Evolutionary conservation across 345 rosid species (phyloP).

Genomic region (Eucalyptus erythrocorys): DNA sequence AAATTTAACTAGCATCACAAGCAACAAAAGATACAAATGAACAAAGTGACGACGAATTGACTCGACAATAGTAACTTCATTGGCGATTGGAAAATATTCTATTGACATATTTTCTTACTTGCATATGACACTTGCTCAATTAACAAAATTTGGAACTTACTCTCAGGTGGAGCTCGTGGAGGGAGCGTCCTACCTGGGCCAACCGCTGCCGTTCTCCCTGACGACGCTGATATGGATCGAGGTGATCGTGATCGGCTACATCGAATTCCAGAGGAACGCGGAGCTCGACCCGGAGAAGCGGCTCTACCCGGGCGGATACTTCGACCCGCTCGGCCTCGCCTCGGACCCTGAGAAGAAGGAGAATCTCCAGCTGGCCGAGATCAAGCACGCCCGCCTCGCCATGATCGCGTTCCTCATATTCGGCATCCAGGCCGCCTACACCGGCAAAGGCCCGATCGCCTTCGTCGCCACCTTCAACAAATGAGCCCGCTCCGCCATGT

Average conservation of each 20-base stretch:
- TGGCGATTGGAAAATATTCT: not conserved
- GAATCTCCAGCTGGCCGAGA: constrained; percentile 64
- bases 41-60: not conserved
- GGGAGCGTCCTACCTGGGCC: constrained; percentile 92
- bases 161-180: constrained; percentile 79
- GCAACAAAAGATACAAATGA: not conserved
- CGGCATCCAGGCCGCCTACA: constrained; percentile 55
- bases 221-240: constrained; percentile 86
- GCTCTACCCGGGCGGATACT: constrained; percentile 37
- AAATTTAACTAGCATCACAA: not conserved
- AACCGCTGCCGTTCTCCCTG: constrained; percentile 78
- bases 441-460: constrained; percentile 81
- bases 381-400: constrained; percentile 78
- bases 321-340: constrained; percentile 70
- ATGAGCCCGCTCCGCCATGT: not conserved
- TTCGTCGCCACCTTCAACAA: constrained; percentile 58
- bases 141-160: not conserved
- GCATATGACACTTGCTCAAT: not conserved
- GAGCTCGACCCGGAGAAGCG: constrained; percentile 76
- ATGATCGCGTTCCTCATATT: constrained; percentile 85
- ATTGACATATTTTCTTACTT: not conserved
- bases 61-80: not conserved
- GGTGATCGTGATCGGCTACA: constrained; percentile 72
- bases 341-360: constrained; percentile 66
- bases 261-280: constrained; percentile 83